Conservation (phyloP, 164 flowering plant genomes). For the Stephania japonica region DNA sequence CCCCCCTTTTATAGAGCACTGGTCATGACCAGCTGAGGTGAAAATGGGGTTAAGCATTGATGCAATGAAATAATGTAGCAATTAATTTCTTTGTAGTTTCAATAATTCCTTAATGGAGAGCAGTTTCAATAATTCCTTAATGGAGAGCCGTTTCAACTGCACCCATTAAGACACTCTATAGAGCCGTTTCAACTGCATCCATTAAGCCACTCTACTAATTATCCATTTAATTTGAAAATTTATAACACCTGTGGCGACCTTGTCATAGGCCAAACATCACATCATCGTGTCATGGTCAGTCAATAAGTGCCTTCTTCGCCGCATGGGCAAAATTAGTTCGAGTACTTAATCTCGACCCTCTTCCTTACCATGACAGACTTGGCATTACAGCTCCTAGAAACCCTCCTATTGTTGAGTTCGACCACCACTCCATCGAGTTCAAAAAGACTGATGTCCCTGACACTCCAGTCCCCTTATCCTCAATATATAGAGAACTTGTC, state of each 20-base stretch:
- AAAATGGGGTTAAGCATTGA: too few relatives aligned
- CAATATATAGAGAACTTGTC: slow-evolving; percentile 13
- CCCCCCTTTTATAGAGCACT: too few relatives aligned
- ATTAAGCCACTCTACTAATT: too few relatives aligned
- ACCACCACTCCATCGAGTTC: slow-evolving; percentile 17
- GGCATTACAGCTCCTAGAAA: slow-evolving; percentile 12
- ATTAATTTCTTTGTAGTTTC: too few relatives aligned
- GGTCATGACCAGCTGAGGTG: too few relatives aligned
- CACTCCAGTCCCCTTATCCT: neutral
- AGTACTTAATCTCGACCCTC: neutral
- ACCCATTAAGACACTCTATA: too few relatives aligned
- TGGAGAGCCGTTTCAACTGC: too few relatives aligned
- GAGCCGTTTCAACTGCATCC: too few relatives aligned
- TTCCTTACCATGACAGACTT: slow-evolving; percentile 14
- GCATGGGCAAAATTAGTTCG: slow-evolving; percentile 20
- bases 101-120: too few relatives aligned
- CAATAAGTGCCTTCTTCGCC: slow-evolving; percentile 19
- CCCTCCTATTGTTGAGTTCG: slow-evolving; percentile 15
- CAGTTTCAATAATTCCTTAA: too few relatives aligned
- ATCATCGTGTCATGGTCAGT: slow-evolving; percentile 22
- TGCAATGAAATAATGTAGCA: too few relatives aligned
- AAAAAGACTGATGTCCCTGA: slow-evolving; percentile 4
- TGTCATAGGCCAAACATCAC: slow-evolving; percentile 13
- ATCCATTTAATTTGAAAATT: too few relatives aligned
- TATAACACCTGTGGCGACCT: slow-evolving; percentile 22